Base-by-base conservation (phyloP, 1,139 yeast genomes). In the Suhomyces bokatorum region DNA sequence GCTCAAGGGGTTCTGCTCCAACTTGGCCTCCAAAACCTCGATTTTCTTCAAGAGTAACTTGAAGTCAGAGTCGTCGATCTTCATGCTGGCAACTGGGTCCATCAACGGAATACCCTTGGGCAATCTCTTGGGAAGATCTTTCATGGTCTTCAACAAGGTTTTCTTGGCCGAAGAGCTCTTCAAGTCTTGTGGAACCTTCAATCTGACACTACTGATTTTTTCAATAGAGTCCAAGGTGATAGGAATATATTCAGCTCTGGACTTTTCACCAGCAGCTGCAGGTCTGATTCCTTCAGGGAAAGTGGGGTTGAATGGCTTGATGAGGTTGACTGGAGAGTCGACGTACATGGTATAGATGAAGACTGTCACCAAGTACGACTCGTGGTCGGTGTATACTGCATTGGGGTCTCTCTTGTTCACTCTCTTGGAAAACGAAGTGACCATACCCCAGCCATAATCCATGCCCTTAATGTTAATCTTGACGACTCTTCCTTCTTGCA, bases 391-490 rank as follows among this genome's bases (percentile, higher is more conserved):
- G 57, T 67, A 83, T 12, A 71, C 68, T 49, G 74, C 77, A 13
- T 75, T 57, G 28, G 81, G 76, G 49, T 77, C 76, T 59, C 83
- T 74, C 60, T 81, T 83, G 55, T 74, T 78, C 24, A 68, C 69
- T 63, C 98, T 78, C 64, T 89, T 90, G 39, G 78, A 75, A 57
- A 84, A 87, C 32, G 83, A 80, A 8, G 88, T 83, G 16, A 91
- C 93, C 63, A 88, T 87, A 44, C 93, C 97, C 99, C 99, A 95
- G 10, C 97, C 97, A 62, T 90, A 95, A 52, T 90, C 87, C 51
- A 67, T 59, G 13, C 70, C 72, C 13, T 78, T 78, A 34, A 83
- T 70, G 46, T 77, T 77, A 15, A 95, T 80, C 55, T 83, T 82
- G 37, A 91, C 70, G 46, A 95, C 77, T 65, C 99, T 80, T 32